A percentile compares a stretch with the other conserved stretches of the same genome.
Evolutionary conservation across 331 rosid species (phyloP).

Genomic region (Rhamnella rubrinervis): DNA sequence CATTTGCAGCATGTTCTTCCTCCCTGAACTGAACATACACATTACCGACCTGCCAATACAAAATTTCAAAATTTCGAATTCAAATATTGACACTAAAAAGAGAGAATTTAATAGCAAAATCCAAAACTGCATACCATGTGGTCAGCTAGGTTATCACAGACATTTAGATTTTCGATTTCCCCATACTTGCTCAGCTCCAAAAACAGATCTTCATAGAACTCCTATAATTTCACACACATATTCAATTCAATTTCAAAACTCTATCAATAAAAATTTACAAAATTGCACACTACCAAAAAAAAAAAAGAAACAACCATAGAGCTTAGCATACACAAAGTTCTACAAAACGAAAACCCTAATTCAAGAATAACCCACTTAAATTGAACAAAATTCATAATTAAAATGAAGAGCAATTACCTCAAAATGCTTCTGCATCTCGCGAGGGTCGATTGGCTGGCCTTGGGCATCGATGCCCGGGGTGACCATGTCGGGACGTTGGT

Average conservation of each 20-base stretch:
- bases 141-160: constrained; percentile 74
- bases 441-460: constrained; percentile 52
- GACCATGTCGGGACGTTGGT: constrained; percentile 63
- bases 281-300: background rate
- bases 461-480: constrained; percentile 55
- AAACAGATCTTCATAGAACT: constrained; percentile 69
- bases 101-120: background rate
- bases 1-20: constrained; percentile 68
- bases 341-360: background rate
- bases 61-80: background rate
- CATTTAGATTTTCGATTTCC: constrained; percentile 62
- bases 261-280: background rate
- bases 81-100: background rate
- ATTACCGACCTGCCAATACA: constrained; percentile 56
- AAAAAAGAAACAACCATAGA: too few relatives aligned
- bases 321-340: background rate
- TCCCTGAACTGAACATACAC: constrained; percentile 75
- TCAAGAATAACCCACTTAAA: background rate
- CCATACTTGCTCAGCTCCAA: constrained; percentile 65
- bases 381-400: background rate
- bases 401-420: constrained; percentile 29
- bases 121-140: constrained; percentile 51
- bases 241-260: background rate
- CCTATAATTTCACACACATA: constrained; percentile 25
- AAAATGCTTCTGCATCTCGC: constrained; percentile 48